Percentiles rank a stretch among this genome's conserved stretches.
These are phyloP conservation scores for Agaricus blazei DNA, from an alignment of 768 basidiomycete species.

Conservation along the genomic window DNA sequence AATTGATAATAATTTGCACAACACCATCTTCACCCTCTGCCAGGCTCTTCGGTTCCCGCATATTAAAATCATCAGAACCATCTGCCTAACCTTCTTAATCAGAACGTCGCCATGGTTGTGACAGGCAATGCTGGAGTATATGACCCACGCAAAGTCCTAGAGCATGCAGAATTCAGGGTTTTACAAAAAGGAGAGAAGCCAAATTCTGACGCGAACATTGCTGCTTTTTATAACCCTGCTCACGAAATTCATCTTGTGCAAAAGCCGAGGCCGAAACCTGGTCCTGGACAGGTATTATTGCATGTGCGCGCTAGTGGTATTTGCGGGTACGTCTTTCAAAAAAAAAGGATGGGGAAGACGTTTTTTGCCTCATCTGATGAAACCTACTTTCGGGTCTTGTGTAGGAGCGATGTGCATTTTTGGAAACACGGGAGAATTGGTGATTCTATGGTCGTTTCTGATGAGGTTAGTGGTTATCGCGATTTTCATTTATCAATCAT, in stretches of 20 bases:
- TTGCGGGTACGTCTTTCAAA: conserved; percentile 45
- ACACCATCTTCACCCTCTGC: conserved; percentile 1
- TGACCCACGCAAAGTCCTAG: conserved; percentile 49
- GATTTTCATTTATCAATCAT: neutral
- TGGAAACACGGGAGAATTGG: conserved; percentile 69
- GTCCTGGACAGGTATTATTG: conserved; percentile 59
- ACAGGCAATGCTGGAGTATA: conserved; percentile 42
- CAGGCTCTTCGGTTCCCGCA: neutral
- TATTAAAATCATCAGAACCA: conserved; percentile 2
- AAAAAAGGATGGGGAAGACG: too few species aligned
- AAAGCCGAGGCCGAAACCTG: conserved; percentile 55
- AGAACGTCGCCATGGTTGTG: conserved; percentile 24
- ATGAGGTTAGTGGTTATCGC: conserved; percentile 38
- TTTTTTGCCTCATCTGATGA: too few species aligned
- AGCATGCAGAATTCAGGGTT: conserved; percentile 51
- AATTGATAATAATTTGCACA: neutral
- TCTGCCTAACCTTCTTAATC: conserved; percentile 8
- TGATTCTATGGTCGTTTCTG: conserved; percentile 65
- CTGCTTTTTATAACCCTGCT: conserved; percentile 59
- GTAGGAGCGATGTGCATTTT: conserved; percentile 68
- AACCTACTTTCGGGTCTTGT: neutral
- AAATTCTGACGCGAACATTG: conserved; percentile 45
- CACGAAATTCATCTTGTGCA: conserved; percentile 66
- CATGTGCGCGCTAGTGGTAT: conserved; percentile 68
- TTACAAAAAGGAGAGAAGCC: conserved; percentile 46